A percentile compares a stretch with the other conserved stretches of the same genome.
phyloP scores from a whole-genome alignment of 768 basidiomycete species.

The Xerocomus brunneocitrinus region DNA sequence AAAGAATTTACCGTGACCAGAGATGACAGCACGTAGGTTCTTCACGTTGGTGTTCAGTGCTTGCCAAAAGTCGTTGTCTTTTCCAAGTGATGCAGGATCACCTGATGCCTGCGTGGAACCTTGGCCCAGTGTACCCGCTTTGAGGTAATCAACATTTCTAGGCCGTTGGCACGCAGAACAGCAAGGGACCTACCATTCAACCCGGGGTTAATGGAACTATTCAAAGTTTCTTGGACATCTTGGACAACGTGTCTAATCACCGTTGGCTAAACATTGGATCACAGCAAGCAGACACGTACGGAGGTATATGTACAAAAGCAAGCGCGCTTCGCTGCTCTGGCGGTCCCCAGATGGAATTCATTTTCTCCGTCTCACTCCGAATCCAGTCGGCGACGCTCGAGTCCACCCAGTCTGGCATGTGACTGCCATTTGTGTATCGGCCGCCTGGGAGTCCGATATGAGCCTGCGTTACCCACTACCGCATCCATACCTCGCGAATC shows the following conservation, averaged over 20 bases:
- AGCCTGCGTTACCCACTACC: not conserved
- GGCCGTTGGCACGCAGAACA: not conserved
- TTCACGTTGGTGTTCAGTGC: constrained; percentile 53
- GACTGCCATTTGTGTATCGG: constrained; percentile 39
- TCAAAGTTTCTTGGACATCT: constrained; percentile 31
- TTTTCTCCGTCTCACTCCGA: constrained; percentile 42
- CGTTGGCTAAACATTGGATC: not conserved
- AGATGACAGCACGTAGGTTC: constrained; percentile 64
- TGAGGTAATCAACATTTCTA: not conserved
- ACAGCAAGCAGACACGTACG: constrained; percentile 38
- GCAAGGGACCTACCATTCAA: constrained; percentile 33
- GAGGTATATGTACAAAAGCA: constrained; percentile 74
- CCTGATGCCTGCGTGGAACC: constrained; percentile 62
- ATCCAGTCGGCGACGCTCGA: constrained; percentile 60
- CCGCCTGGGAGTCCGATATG: constrained; percentile 40
- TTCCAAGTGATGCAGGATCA: constrained; percentile 34
- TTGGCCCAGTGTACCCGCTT: constrained; percentile 48
- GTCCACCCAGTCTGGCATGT: constrained; percentile 68
- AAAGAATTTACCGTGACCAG: constrained; percentile 57
- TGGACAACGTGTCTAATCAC: constrained; percentile 26
- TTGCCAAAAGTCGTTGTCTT: constrained; percentile 61
- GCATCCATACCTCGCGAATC: constrained; percentile 56
- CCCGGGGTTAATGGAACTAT: constrained; percentile 40
- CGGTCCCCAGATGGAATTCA: constrained; percentile 59
- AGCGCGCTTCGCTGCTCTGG: constrained; percentile 49